Conservation (phyloP, 345 rosid species). For the Ricinus communis region DNA sequence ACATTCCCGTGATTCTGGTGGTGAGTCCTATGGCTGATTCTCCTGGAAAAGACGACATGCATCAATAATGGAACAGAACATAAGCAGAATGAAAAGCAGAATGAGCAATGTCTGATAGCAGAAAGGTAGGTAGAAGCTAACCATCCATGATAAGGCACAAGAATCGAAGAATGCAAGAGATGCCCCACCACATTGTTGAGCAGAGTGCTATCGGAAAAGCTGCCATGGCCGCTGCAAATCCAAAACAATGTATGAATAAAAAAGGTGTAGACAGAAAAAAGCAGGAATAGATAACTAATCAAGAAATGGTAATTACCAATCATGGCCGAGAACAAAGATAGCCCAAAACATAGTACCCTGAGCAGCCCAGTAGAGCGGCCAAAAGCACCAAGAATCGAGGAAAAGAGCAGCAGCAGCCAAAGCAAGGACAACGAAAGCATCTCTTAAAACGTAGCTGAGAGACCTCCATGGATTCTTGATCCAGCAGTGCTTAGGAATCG, state of each 20-base stretch:
- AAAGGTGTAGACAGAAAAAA: neutral
- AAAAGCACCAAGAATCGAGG: slow-evolving; percentile 13
- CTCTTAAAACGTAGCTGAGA: slow-evolving; percentile 27
- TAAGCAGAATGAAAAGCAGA: neutral
- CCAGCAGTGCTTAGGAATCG: slow-evolving; percentile 38
- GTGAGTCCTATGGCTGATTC: slow-evolving; percentile 37
- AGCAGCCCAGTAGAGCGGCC: slow-evolving; percentile 33
- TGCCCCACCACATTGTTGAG: slow-evolving; percentile 31
- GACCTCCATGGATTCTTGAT: slow-evolving; percentile 33
- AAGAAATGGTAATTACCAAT: slow-evolving; percentile 16
- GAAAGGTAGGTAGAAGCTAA: neutral
- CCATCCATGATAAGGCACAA: slow-evolving; percentile 40
- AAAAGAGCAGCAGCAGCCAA: slow-evolving; percentile 14
- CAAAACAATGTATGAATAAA: neutral
- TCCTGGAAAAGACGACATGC: slow-evolving; percentile 14
- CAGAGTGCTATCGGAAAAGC: slow-evolving; percentile 25
- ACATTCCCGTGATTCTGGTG: slow-evolving; percentile 39
- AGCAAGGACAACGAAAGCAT: slow-evolving; percentile 1
- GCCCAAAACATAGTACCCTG: slow-evolving; percentile 40
- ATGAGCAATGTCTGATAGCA: neutral
- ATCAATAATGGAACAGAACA: neutral
- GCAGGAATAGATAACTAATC: neutral
- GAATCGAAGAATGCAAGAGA: slow-evolving; percentile 30
- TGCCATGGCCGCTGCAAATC: slow-evolving; percentile 33
- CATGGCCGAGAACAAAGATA: slow-evolving; percentile 36